phyloP scores from a whole-genome alignment of 2,329 filamentous ascomycete genomes.

The Monosporascus sp. region DNA sequence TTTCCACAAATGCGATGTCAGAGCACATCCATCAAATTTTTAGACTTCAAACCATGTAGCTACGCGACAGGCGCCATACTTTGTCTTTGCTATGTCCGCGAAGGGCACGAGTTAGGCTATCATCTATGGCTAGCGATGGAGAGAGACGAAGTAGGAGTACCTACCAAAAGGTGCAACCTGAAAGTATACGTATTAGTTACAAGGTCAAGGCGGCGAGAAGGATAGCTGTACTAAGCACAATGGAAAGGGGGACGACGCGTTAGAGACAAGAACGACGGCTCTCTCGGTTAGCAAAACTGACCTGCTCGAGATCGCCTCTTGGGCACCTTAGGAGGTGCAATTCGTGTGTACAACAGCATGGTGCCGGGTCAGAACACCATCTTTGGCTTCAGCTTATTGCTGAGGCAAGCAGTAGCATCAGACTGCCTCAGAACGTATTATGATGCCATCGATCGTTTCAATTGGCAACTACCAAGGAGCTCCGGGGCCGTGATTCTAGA shows the following conservation, averaged over 20 bases:
- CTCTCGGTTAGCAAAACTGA: constrained; percentile 29
- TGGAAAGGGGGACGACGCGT: background rate
- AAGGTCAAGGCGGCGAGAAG: constrained; percentile 1
- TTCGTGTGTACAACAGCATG: constrained; percentile 55
- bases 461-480: background rate
- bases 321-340: constrained; percentile 51
- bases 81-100: constrained; percentile 43
- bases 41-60: background rate
- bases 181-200: constrained; percentile 19
- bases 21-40: constrained; percentile 2
- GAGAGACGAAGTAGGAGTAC: constrained; percentile 17
- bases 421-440: background rate
- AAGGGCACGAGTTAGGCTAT: constrained; percentile 14
- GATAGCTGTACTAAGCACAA: background rate
- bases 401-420: background rate
- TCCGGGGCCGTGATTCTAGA: background rate
- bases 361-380: constrained; percentile 15
- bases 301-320: constrained; percentile 56
- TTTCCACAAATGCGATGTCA: constrained; percentile 4
- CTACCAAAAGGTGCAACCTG: constrained; percentile 50
- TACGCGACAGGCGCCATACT: constrained; percentile 29
- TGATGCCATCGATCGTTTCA: background rate
- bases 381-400: constrained; percentile 5
- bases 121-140: constrained; percentile 2
- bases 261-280: background rate